Conservation (phyloP, 2,329 filamentous ascomycete species). For the Sarocladium strictum region DNA sequence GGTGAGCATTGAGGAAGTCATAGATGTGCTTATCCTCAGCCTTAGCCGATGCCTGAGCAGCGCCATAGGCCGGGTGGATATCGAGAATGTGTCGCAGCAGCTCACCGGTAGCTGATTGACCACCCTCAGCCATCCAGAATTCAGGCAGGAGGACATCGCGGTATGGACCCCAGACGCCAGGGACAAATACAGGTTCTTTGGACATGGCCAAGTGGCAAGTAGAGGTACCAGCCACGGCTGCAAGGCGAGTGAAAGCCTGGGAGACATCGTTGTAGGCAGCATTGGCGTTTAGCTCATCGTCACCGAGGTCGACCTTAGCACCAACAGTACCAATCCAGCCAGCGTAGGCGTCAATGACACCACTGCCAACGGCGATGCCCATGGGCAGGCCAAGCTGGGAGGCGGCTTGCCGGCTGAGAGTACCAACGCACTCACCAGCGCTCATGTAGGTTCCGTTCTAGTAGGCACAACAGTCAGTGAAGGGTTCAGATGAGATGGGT, state of each 20-base stretch:
- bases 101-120: slow-evolving; percentile 93
- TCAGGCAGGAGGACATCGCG: slow-evolving; percentile 85
- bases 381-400: slow-evolving; percentile 75
- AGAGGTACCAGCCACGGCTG: slow-evolving; percentile 91
- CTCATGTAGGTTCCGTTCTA: slow-evolving; percentile 90
- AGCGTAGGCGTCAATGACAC: slow-evolving; percentile 96
- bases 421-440: slow-evolving; percentile 85
- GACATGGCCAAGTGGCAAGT: slow-evolving; percentile 98
- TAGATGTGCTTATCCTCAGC: slow-evolving; percentile 86
- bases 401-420: slow-evolving; percentile 76
- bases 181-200: slow-evolving; percentile 83
- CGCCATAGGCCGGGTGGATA: slow-evolving; percentile 84
- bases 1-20: slow-evolving; percentile 85
- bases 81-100: slow-evolving; percentile 91
- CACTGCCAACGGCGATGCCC: slow-evolving; percentile 88
- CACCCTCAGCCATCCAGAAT: slow-evolving; percentile 96
- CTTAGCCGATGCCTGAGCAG: slow-evolving; percentile 72
- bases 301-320: slow-evolving; percentile 75
- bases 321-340: slow-evolving; percentile 99
- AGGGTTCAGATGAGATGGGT: not conserved
- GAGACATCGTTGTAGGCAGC: slow-evolving; percentile 77
- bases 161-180: slow-evolving; percentile 96
- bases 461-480: slow-evolving; percentile 1
- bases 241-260: slow-evolving; percentile 87
- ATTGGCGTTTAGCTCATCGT: slow-evolving; percentile 59